Evolutionary conservation across 805 yeast genomes (phyloP).

Genomic region (Saccharomycopsis selenospora): DNA sequence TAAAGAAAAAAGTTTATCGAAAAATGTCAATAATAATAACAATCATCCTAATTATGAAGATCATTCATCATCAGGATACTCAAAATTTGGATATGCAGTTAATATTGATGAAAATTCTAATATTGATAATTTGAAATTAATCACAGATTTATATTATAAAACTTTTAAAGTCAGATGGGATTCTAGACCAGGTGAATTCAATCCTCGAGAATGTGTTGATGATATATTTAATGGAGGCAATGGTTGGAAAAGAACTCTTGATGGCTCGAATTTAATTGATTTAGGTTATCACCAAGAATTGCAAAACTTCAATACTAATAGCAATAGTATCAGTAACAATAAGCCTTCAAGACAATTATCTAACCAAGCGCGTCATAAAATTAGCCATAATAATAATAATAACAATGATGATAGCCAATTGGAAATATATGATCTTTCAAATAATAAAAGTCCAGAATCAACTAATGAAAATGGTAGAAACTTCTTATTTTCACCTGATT

Average conservation of each 20-base stretch:
- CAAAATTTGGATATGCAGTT: constrained; percentile 10
- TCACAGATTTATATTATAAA: constrained; percentile 39
- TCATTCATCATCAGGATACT: background rate
- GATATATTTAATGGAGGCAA: constrained; percentile 69
- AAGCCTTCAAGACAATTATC: background rate
- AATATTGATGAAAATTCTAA: constrained; percentile 41
- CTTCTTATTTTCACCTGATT: background rate
- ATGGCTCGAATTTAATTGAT: constrained; percentile 37
- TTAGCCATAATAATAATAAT: background rate
- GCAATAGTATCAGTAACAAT: background rate
- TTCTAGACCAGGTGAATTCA: constrained; percentile 43
- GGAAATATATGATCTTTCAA: background rate
- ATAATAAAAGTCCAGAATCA: background rate
- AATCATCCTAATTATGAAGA: too few relatives aligned
- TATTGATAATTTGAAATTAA: constrained; percentile 33
- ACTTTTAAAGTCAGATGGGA: constrained; percentile 61
- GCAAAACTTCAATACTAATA: background rate
- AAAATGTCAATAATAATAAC: background rate
- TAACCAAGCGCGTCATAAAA: background rate
- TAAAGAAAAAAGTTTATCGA: background rate
- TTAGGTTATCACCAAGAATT: constrained; percentile 23
- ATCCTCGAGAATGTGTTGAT: constrained; percentile 65
- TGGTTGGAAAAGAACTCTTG: constrained; percentile 53
- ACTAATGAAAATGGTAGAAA: background rate
- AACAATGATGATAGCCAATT: background rate